phyloP scores from a whole-genome alignment of 1,284 basidiomycete genomes.

The Pascua sp. region DNA sequence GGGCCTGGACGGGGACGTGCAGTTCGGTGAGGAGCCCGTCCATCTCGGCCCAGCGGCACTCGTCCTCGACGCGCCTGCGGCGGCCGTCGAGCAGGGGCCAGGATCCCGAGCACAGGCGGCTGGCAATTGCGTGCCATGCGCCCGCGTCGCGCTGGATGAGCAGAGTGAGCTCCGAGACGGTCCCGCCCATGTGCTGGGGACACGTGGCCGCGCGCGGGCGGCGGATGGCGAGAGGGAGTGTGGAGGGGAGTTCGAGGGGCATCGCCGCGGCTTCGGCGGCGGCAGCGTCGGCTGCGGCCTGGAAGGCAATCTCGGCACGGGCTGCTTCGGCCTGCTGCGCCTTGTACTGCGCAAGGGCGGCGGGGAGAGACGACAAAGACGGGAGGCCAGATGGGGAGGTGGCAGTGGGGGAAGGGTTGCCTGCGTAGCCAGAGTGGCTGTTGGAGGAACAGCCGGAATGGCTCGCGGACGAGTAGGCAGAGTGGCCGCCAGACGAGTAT shows the following conservation, averaged over 20 bases:
- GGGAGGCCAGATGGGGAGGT: slow-evolving; percentile 8
- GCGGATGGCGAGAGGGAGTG: background rate
- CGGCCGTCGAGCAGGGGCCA: slow-evolving; percentile 20
- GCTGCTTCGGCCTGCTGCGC: background rate
- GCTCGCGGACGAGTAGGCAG: background rate
- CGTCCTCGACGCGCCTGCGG: slow-evolving; percentile 21
- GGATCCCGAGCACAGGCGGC: slow-evolving; percentile 23
- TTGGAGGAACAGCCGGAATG: no score
- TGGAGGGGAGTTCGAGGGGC: background rate
- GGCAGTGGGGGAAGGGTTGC: background rate
- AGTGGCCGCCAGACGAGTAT: slow-evolving; percentile 5
- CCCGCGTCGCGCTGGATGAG: slow-evolving; percentile 29
- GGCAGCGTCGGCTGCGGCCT: background rate
- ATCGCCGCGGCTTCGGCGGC: background rate
- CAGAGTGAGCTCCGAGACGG: slow-evolving; percentile 22
- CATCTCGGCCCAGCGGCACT: slow-evolving; percentile 30
- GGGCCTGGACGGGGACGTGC: no score
- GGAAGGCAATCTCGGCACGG: no score
- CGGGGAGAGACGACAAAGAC: slow-evolving; percentile 13
- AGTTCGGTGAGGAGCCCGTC: slow-evolving; percentile 17
- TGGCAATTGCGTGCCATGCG: slow-evolving; percentile 29
- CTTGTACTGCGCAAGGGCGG: slow-evolving; percentile 9
- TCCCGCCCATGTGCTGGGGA: slow-evolving; percentile 3
- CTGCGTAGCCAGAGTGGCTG: no score
- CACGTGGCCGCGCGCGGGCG: slow-evolving; percentile 13